Evolutionary conservation across 192 early-diverging fungal genomes (phyloP), one percentile per base, ranked within the genome.

Genomic region (Neocallimastix lanati): DNA sequence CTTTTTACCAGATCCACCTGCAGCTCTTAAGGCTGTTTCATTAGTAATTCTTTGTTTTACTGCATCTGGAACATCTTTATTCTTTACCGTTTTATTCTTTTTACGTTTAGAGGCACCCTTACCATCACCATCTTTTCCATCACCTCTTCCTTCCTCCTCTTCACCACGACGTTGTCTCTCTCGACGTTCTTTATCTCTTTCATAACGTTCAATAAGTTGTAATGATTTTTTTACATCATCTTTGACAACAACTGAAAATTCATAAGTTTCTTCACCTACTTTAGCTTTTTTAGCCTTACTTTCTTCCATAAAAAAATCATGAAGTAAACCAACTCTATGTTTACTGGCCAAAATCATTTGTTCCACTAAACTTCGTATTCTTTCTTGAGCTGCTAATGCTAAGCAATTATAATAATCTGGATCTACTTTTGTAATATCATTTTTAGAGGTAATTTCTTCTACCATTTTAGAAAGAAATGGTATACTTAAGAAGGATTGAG

Each of bases 321-420:
- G 85, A 67, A 90, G 87, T 0, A 92, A 89, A 4, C 85, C 84
- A 30, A 87, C 86, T 78, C 93, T 90, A 82, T 93, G 92, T 76
- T 93, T 88, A 13, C 89, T 90, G 1, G 92, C 92, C 12, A 85
- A 86, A 5, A 91, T 85, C 86, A 93, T 93, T 80, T 89, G 83
- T 83, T 93, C 91, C 27, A 91, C 82, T 79, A 93, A 84, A 9
- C 82, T 78, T 27, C 90, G 86, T 21, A 93, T 82, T 38, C 92
- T 84, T 28, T 92, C 89, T 81, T 93, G 92, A 50, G 90, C 80
- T 5, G 93, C 92, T 36, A 92, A 85, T 7, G 92, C 88, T 50
- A 94, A 50, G 76, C 91, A 92, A 0, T 87, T 82, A 12, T 89
- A 79, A 0, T 88, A 88, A 76, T 94, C 92, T 2, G 87, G 84